Percentiles rank a stretch among this genome's conserved stretches.
Evolutionary conservation across 1,139 yeast species (phyloP).

Genomic region (Hansenula sp.): DNA sequence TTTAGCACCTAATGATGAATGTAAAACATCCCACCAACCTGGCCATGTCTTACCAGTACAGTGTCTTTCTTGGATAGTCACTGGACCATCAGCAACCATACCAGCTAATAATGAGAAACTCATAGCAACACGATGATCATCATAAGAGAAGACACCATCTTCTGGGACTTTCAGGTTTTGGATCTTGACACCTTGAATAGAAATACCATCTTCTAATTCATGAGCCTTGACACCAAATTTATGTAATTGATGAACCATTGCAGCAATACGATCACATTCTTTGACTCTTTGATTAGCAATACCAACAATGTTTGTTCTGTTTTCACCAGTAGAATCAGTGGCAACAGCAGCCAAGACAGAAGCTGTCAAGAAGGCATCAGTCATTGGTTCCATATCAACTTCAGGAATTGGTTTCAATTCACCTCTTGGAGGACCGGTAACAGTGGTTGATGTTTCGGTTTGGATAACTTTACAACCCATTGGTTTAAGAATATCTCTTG

Average conservation of each 20-base stretch:
- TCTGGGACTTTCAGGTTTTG: slow-evolving; percentile 47
- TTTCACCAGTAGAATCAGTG: slow-evolving; percentile 32
- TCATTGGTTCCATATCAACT: slow-evolving; percentile 99
- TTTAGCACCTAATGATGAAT: slow-evolving; percentile 56
- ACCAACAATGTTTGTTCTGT: slow-evolving; percentile 80
- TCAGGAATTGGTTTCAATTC: slow-evolving; percentile 61
- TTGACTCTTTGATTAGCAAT: slow-evolving; percentile 98
- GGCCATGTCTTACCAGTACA: slow-evolving; percentile 99
- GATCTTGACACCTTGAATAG: slow-evolving; percentile 62
- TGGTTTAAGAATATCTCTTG: slow-evolving; percentile 84
- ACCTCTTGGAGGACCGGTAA: slow-evolving; percentile 80
- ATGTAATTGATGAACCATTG: slow-evolving; percentile 84
- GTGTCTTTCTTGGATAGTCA: slow-evolving; percentile 75
- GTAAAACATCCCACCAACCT: slow-evolving; percentile 98
- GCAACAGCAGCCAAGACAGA: slow-evolving; percentile 96
- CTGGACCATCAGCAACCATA: slow-evolving; percentile 46
- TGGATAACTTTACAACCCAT: slow-evolving; percentile 94
- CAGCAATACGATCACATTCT: slow-evolving; percentile 94
- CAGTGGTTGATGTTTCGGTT: slow-evolving; percentile 82
- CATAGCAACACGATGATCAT: slow-evolving; percentile 99
- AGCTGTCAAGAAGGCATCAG: slow-evolving; percentile 97
- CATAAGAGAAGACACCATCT: slow-evolving; percentile 71
- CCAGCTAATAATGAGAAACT: slow-evolving; percentile 83
- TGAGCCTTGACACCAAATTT: slow-evolving; percentile 85
- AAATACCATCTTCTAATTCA: slow-evolving; percentile 91